Evolutionary conservation across 108 stramenopile species (phyloP), one percentile per base, ranked within the genome.

Genomic region (Mayamaea pseudoterrestris): DNA sequence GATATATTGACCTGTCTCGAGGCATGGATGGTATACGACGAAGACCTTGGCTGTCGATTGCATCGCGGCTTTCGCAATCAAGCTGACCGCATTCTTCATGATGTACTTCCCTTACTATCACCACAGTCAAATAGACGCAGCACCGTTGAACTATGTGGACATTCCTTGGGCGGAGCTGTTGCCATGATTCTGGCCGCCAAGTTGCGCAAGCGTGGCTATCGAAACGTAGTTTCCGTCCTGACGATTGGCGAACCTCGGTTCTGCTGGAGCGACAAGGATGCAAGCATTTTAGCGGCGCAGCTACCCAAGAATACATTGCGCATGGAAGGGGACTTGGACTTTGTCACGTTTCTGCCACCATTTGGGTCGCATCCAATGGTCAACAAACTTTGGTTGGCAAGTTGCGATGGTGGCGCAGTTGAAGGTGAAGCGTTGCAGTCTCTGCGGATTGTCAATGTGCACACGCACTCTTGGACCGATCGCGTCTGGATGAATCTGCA

Each of bases 81-180:
- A 52, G 76, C 76, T 2, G 65, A 73, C 43, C 52, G 69, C 26
- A 54, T 78, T 18, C 35, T 73, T 35, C 54, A 71, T 2, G 76
- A 78, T 54, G 68, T 78, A 11, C 28, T 60, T 20, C 76, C 76
- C 8, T 41, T 78, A 18, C 42, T 78, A 37, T 65, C 65, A 16
- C 60, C 68, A 22, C 52, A 60, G 7, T 31, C 29, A 9, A 57
- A 61, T 40, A 18, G 25, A 14, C 43, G 57, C n/a, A 58, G 63
- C 2, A 78, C 76, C 6, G 56, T 78, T n/a, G 72, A 74, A 35
- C 47, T 78, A 11, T 60, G 54, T 50, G 76, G 76, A 0, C 76
- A 78, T 57, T 59, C 56, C 20, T 55, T 78, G 20, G 76, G 76
- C 7, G 76, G 76, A 2, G 72, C 76, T 17, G 76, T 78, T 11